Percentiles rank a stretch among this genome's conserved stretches.
Evolutionary conservation across 352 stramenopile species (phyloP).

Genomic region (Phytopythium ostracodes): DNA sequence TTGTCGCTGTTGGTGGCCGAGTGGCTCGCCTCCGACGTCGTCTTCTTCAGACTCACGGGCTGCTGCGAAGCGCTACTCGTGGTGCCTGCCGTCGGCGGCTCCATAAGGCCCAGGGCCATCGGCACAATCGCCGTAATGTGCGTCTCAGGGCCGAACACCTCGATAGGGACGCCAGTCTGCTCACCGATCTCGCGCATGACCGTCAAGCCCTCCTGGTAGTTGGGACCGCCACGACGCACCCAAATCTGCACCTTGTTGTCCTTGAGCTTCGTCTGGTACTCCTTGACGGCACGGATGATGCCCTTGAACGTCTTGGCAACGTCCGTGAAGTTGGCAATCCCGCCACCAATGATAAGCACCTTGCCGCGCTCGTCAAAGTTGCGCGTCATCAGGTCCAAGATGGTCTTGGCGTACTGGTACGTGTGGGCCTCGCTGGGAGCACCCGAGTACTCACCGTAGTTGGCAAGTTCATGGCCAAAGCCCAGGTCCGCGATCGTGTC

Average conservation of each 20-base stretch:
- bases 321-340: conserved; percentile 98
- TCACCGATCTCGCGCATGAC: conserved; percentile 91
- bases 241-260: conserved; percentile 91
- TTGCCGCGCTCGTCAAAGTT: conserved; percentile 89
- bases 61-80: conserved; percentile 9
- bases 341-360: conserved; percentile 96
- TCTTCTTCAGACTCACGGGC: conserved; percentile 17
- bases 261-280: conserved; percentile 91
- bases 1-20: conserved; percentile 31
- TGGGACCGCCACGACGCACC: conserved; percentile 94
- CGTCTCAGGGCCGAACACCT: conserved; percentile 95
- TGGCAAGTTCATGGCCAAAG: conserved; percentile 92
- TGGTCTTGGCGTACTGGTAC: conserved; percentile 96
- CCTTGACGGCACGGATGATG: conserved; percentile 93
- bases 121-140: conserved; percentile 95
- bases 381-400: conserved; percentile 95
- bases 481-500: conserved; percentile 97
- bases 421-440: conserved; percentile 95
- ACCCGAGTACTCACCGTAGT: conserved; percentile 98
- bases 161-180: conserved; percentile 89
- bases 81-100: conserved; percentile 34
- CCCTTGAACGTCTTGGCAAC: conserved; percentile 96
- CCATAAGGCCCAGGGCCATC: conserved; percentile 89
- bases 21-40: conserved; percentile 13
- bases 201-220: conserved; percentile 95